Percentiles rank a stretch among this genome's conserved stretches.
These are phyloP conservation scores for Cnidoscolus chayamansa DNA, from an alignment of 441 rosid species.

Conservation along the genomic window DNA sequence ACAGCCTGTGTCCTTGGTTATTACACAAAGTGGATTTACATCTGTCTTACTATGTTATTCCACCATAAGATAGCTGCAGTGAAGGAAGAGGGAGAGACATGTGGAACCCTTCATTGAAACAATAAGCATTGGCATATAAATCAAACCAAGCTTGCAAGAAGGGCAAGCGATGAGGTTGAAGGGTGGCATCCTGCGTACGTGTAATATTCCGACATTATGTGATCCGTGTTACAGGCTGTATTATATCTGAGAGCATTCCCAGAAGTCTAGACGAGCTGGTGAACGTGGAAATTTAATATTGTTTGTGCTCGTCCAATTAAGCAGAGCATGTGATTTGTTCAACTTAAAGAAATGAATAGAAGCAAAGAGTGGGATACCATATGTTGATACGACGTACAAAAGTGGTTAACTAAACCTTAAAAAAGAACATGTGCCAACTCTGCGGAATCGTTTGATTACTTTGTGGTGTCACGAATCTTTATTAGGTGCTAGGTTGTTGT, in stretches of 20 bases:
- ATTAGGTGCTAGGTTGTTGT: neutral
- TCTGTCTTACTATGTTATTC: neutral
- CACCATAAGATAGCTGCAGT: neutral
- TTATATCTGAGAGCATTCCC: neutral
- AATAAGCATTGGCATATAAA: neutral
- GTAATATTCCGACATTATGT: neutral
- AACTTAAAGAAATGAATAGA: neutral
- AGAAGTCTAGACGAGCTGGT: neutral
- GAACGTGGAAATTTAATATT: neutral
- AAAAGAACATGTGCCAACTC: neutral
- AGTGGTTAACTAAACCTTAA: too few species aligned
- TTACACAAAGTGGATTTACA: conserved; percentile 1
- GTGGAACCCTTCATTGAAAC: neutral
- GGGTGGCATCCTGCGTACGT: neutral
- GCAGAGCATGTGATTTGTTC: neutral
- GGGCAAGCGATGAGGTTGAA: neutral
- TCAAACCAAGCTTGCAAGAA: neutral
- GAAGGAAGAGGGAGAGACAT: neutral
- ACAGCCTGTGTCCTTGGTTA: conserved; percentile 5
- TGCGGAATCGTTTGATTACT: neutral
- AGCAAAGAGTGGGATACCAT: neutral
- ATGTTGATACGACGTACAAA: neutral
- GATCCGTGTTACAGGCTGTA: conserved; percentile 21
- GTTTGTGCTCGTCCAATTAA: too few species aligned
- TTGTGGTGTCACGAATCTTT: neutral